Percentiles rank a stretch among this genome's conserved stretches.
Evolutionary conservation across 768 basidiomycete genomes (phyloP).

Genomic region (Mycena belliarum): DNA sequence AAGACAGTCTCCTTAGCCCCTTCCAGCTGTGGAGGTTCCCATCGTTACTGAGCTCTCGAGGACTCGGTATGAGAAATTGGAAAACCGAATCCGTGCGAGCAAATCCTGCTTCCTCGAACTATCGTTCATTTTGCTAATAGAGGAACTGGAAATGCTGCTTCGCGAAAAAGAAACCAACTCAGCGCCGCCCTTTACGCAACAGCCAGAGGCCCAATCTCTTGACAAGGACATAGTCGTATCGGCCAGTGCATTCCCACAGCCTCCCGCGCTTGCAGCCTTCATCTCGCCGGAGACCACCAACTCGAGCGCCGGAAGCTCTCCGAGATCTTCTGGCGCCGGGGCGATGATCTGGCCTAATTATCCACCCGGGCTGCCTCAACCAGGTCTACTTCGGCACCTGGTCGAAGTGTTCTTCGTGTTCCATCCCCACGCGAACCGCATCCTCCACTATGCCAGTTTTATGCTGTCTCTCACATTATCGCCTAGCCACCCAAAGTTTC

Average conservation of each 20-base stretch:
- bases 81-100: constrained; percentile 64
- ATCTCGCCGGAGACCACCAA: constrained; percentile 3
- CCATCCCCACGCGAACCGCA: constrained; percentile 70
- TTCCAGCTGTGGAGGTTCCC: not conserved
- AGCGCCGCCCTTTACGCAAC: constrained; percentile 8
- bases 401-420: constrained; percentile 66
- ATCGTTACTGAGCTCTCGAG: constrained; percentile 48
- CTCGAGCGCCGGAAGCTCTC: constrained; percentile 13
- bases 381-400: constrained; percentile 63
- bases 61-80: constrained; percentile 62
- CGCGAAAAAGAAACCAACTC: constrained; percentile 49
- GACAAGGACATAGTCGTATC: constrained; percentile 10
- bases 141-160: constrained; percentile 68
- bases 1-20: not conserved
- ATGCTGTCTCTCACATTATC: constrained; percentile 63
- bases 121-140: constrained; percentile 34
- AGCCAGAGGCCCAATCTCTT: constrained; percentile 2
- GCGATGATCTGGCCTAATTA: constrained; percentile 57
- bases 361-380: constrained; percentile 64
- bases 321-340: constrained; percentile 25
- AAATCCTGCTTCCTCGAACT: not conserved
- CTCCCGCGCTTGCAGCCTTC: constrained; percentile 10
- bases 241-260: not conserved
- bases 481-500: constrained; percentile 73
- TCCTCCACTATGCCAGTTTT: constrained; percentile 71